phyloP scores from a whole-genome alignment of 768 basidiomycete species.

The Chalciporus chontae region DNA sequence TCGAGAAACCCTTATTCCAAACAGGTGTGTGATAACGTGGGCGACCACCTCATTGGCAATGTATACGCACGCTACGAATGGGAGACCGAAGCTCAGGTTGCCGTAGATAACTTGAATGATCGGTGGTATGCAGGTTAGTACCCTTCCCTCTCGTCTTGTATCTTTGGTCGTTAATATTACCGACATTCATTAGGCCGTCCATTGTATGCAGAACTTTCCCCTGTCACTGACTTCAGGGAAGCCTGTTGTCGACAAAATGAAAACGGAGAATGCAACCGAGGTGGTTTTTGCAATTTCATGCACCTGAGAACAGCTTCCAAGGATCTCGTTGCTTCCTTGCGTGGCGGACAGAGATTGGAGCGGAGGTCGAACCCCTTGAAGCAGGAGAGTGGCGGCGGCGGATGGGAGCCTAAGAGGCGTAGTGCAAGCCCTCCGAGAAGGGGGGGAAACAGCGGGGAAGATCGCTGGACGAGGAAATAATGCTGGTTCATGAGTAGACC shows the following conservation, averaged over 20 bases:
- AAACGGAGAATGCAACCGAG: constrained; percentile 96
- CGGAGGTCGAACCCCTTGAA: constrained; percentile 70
- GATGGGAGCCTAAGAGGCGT: constrained; percentile 82
- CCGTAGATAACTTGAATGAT: constrained; percentile 90
- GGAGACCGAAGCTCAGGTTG: constrained; percentile 95
- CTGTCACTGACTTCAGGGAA: constrained; percentile 98
- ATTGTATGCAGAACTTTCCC: constrained; percentile 94
- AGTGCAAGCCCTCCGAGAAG: constrained; percentile 71
- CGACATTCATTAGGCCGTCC: constrained; percentile 67
- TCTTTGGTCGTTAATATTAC: constrained; percentile 1
- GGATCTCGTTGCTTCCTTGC: constrained; percentile 74
- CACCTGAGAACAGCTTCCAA: constrained; percentile 87
- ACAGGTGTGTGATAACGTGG: constrained; percentile 97
- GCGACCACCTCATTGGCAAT: constrained; percentile 97
- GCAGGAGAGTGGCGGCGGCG: constrained; percentile 62
- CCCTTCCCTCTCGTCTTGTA: background rate
- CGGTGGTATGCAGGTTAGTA: constrained; percentile 93
- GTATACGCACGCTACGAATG: constrained; percentile 98
- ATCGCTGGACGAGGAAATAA: constrained; percentile 70
- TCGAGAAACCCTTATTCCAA: background rate
- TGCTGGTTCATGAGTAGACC: background rate
- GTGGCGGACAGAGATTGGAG: constrained; percentile 81
- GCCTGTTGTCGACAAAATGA: constrained; percentile 99
- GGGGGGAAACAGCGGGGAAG: constrained; percentile 66
- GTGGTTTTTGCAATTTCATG: constrained; percentile 99